Percentiles rank a stretch among this genome's conserved stretches.
Conservation (phyloP, 1,139 yeast genomes). For the Sporopachydermia cereana region DNA sequence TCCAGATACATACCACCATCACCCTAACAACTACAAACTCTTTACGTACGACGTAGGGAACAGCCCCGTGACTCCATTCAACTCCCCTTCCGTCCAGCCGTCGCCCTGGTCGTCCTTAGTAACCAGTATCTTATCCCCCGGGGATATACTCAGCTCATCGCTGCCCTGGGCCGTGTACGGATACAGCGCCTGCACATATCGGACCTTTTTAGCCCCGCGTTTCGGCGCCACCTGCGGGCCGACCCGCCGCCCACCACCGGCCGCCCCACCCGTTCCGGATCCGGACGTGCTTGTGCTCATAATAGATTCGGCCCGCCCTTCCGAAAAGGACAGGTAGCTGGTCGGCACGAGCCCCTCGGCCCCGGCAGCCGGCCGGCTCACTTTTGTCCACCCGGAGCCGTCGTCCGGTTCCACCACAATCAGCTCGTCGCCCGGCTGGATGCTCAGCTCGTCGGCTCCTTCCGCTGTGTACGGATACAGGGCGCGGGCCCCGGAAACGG, state of each 20-base stretch:
- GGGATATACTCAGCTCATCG: conserved; percentile 61
- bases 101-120: conserved; percentile 69
- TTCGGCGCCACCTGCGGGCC: conserved; percentile 82
- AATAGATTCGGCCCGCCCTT: neutral
- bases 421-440: conserved; percentile 51
- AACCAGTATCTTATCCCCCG: conserved; percentile 68
- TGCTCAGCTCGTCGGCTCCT: conserved; percentile 64
- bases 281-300: conserved; percentile 3
- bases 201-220: conserved; percentile 53
- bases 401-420: conserved; percentile 57
- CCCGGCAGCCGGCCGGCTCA: conserved; percentile 30
- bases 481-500: conserved; percentile 35
- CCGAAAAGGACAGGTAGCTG: conserved; percentile 48
- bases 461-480: conserved; percentile 56
- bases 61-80: conserved; percentile 59
- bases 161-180: conserved; percentile 75
- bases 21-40: no score
- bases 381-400: conserved; percentile 89
- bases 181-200: conserved; percentile 63
- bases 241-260: conserved; percentile 31
- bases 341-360: conserved; percentile 78
- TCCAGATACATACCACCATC: no score
- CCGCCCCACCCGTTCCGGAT: neutral
- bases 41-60: conserved; percentile 73
- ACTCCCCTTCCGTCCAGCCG: conserved; percentile 95